Evolutionary conservation across 2,329 filamentous ascomycete genomes (phyloP), one percentile per base, ranked within the genome.

Genomic region (Zalaria sp.): DNA sequence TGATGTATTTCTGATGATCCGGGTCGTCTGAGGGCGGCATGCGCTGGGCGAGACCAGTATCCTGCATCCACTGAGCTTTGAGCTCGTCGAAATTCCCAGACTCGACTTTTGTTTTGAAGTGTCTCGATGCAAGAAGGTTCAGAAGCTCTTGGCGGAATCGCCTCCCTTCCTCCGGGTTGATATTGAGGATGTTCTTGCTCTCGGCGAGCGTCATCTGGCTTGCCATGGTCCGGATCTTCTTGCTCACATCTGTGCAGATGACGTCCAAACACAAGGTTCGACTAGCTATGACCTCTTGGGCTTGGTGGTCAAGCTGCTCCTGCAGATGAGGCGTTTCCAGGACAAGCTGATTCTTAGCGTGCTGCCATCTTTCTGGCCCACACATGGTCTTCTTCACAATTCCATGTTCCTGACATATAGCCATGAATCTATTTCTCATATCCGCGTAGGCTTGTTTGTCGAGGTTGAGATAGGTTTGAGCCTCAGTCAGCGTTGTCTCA

Each of bases 231-330:
- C 84, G 75, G 67, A 88, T 79, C 18, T 81, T 70, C 61, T 91
- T 91, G 1, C 83, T 88, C 27, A 89, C 81, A 60, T 89, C 83
- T 27, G 76, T 81, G 54, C 82, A 87, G 25, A 93, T 79, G 37
- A 86, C 73, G 56, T 93, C 84, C 4, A 93, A 64, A 0, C 83
- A 82, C 37, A 85, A 18, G 66, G 32, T 71, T 71, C 55, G 79
- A 83, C 35, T 69, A 66, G 35, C 81, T 77, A 10, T 73, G 58
- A 25, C 77, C 67, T 3, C 72, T 69, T 26, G 73, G 69, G 35
- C 75, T 69, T 5, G 68, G 59, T 62, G 58, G 63, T 71, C 76
- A 53, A 86, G 76, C 26, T 77, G 65, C 3, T 63, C 61, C 46
- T 78, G 72, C 10, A 93, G 65, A 49, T 83, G 77, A 9, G 69